Conservation (phyloP, 106 monocot species). For the Narthecium ossifragum region DNA sequence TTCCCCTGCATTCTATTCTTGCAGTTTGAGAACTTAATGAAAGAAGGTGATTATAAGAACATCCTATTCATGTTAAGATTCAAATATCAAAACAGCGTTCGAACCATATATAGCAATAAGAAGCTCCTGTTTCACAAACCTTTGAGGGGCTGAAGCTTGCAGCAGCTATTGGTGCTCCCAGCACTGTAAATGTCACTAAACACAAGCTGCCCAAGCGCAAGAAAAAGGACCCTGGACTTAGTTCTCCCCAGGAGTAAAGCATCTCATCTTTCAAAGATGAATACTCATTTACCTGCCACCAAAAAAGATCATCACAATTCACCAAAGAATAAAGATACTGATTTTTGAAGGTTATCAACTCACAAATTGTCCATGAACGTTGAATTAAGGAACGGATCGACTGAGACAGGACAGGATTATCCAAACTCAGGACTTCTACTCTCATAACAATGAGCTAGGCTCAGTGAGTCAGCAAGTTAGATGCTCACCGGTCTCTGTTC, state of each 20-base stretch:
- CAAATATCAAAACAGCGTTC: no score
- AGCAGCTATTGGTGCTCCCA: constrained; percentile 80
- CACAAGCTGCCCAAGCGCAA: constrained; percentile 69
- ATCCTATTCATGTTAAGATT: no score
- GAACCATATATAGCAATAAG: no score
- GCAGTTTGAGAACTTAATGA: no score
- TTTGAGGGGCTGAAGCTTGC: constrained; percentile 85
- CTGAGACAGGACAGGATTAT: neutral
- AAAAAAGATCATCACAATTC: neutral
- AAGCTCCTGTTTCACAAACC: constrained; percentile 38
- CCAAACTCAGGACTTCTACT: neutral
- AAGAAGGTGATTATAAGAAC: no score
- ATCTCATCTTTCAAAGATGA: constrained; percentile 62
- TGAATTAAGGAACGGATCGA: no score
- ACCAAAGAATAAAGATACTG: neutral
- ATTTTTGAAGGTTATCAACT: no score
- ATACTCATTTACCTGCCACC: constrained; percentile 79
- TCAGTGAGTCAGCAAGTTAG: neutral
- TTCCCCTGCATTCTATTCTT: no score
- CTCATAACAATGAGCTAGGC: no score
- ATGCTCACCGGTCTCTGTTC: constrained; percentile 77
- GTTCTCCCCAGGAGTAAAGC: constrained; percentile 85
- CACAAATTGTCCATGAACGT: no score
- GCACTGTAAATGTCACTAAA: constrained; percentile 50
- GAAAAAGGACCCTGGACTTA: constrained; percentile 67